A percentile compares a stretch with the other conserved stretches of the same genome.
Evolutionary conservation across 257 asterid species (phyloP).

Genomic region (Henckelia pumila): DNA sequence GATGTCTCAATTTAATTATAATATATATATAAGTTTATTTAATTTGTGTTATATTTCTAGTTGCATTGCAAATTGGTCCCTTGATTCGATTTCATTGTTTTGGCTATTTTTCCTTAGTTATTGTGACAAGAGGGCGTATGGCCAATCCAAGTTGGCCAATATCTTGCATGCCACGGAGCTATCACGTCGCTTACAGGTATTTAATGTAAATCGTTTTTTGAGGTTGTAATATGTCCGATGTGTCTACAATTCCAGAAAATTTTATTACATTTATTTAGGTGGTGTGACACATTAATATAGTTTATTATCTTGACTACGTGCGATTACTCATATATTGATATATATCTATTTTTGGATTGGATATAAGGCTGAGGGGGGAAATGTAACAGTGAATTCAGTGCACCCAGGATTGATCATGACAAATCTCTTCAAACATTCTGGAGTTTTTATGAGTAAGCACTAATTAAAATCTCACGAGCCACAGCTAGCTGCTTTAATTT

Average conservation of each 20-base stretch:
- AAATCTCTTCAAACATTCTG: constrained; percentile 66
- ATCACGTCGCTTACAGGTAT: constrained; percentile 48
- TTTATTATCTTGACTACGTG: no score
- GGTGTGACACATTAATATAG: no score
- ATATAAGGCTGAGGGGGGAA: constrained; percentile 77
- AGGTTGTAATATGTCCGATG: no score
- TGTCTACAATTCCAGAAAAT: no score
- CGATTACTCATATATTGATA: not conserved
- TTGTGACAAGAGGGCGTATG: constrained; percentile 66
- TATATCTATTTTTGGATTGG: not conserved
- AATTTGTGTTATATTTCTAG: no score
- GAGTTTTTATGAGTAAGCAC: constrained; percentile 46
- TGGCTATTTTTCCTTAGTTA: constrained; percentile 20
- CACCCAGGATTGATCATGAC: constrained; percentile 94
- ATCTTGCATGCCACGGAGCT: constrained; percentile 69
- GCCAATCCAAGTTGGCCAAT: constrained; percentile 76
- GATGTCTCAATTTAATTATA: no score
- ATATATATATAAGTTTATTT: no score
- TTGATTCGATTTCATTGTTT: no score
- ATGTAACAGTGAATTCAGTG: constrained; percentile 74
- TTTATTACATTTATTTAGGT: no score
- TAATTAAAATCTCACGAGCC: not conserved
- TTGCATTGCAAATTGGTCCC: no score
- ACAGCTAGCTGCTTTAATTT: not conserved
- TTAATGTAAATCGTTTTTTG: no score